phyloP scores from a whole-genome alignment of 768 basidiomycete genomes.

The Pisolithus marmoratus region DNA sequence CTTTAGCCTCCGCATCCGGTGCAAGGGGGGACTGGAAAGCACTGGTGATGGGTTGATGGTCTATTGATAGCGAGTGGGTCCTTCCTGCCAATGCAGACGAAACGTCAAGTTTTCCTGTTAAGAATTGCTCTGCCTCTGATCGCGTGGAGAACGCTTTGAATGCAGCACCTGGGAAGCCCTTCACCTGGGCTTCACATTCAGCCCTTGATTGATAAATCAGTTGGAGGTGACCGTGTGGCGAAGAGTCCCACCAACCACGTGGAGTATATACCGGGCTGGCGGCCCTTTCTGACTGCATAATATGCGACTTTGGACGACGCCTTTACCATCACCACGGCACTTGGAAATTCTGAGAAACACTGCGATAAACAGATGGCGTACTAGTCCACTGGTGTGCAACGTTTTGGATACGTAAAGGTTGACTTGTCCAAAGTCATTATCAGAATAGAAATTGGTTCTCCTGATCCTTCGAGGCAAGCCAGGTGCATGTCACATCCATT shows the following conservation, averaged over 20 bases:
- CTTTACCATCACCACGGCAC: conserved; percentile 27
- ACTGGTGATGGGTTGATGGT: conserved; percentile 3
- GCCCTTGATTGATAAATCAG: conserved; percentile 40
- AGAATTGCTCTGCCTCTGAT: conserved; percentile 56
- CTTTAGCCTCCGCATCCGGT: conserved; percentile 20
- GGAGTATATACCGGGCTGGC: conserved; percentile 55
- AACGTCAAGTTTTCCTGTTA: conserved; percentile 27
- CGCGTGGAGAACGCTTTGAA: conserved; percentile 63
- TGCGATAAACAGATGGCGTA: too few species aligned
- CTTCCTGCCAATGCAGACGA: conserved; percentile 6
- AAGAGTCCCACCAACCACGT: conserved; percentile 50
- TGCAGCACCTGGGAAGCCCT: conserved; percentile 53
- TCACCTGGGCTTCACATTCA: conserved; percentile 65
- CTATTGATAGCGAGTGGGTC: conserved; percentile 16
- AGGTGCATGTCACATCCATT: too few species aligned
- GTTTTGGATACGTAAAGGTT: too few species aligned
- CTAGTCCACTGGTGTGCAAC: too few species aligned
- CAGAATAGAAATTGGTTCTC: too few species aligned
- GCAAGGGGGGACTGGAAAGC: neutral
- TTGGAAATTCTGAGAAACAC: too few species aligned
- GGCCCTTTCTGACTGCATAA: conserved; percentile 72
- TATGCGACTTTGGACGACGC: conserved; percentile 39
- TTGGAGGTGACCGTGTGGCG: conserved; percentile 22
- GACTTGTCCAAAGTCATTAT: too few species aligned
- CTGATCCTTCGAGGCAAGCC: too few species aligned